Base-by-base conservation (phyloP, 164 flowering plant genomes). In the Umbellularia californica region DNA sequence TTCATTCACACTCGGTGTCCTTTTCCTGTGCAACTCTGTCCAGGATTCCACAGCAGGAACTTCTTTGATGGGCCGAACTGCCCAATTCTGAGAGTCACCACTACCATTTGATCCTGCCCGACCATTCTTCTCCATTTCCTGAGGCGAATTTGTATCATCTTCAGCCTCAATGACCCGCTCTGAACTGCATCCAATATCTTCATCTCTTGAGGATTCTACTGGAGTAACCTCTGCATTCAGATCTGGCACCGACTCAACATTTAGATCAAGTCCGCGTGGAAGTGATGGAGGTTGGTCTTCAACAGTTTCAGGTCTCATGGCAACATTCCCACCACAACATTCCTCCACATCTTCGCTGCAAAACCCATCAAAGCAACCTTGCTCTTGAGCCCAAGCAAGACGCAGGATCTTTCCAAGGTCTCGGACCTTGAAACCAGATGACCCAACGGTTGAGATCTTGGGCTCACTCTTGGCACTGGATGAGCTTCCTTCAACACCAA, bases 221-320 rank as follows among this genome's bases (percentile, higher is more conserved):
- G 94, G 93, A 71, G 85, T 85, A 50, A 90, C 79, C 63, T 90
- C 99, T 72, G 94, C 98, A 78, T 96, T 96, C 47, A 96, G 76
- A 85, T 96, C 99, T 24, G 99, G 99, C 13, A 93, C 95, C 6
- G 97, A 88, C 24, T 77, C 92, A 76, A 90, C 90, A 84, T 93
- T 95, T 63, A 95, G 78, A 83, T 95, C 98, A 55, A 95, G 92
- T 71, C 81, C 89, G 58, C 87, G 88, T 9, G 89, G 79, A 79
- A 79, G 82, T 69, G 75, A 73, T 15, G 88, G 88, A 58, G 80
- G 77, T 52, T 73, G 81, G 13, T 78, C 84, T 71, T 83, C 85
- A 14, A 35, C 52, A 28, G 76, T 72, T 77, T 87, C 88, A 30
- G 80, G 79, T 74, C 82, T 87, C 24, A 79, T 66, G 7, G 20